A percentile compares a stretch with the other conserved stretches of the same genome.
These are phyloP conservation scores for Centaurea solstitialis DNA, from an alignment of 129 eudicot genomes.

Conservation along the genomic window DNA sequence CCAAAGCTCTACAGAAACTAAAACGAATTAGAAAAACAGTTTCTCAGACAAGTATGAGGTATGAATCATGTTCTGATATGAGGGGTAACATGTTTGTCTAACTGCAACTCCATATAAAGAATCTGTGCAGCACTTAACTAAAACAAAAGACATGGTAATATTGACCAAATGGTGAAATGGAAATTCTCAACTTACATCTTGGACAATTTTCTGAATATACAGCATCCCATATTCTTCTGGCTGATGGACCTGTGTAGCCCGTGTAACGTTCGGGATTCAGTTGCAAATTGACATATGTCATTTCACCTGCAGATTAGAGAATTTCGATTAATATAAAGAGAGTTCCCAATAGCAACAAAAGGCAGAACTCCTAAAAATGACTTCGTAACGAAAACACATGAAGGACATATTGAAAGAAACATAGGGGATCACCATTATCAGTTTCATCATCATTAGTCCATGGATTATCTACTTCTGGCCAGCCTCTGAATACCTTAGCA, in stretches of 20 bases:
- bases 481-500: conserved; percentile 77
- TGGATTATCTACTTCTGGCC: conserved; percentile 93
- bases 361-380: conserved; percentile 5
- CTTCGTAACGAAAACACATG: neutral
- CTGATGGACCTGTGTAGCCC: conserved; percentile 94
- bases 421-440: conserved; percentile 61
- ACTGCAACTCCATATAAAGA: neutral
- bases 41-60: neutral
- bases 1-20: conserved; percentile 3
- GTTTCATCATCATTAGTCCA: conserved; percentile 98
- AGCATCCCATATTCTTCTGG: conserved; percentile 99
- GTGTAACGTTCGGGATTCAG: conserved; percentile 96
- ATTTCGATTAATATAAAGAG: neutral
- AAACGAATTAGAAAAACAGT: neutral
- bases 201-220: conserved; percentile 95
- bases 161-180: neutral
- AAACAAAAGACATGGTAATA: neutral
- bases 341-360: conserved; percentile 15
- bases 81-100: neutral
- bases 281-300: conserved; percentile 91
- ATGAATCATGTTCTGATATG: neutral
- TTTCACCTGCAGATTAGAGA: conserved; percentile 62
- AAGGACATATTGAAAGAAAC: neutral
- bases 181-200: conserved; percentile 60
- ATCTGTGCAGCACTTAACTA: neutral